Evolutionary conservation across 805 yeast species (phyloP), one percentile per base, ranked within the genome.

Genomic region (Yarrowia sp.): DNA sequence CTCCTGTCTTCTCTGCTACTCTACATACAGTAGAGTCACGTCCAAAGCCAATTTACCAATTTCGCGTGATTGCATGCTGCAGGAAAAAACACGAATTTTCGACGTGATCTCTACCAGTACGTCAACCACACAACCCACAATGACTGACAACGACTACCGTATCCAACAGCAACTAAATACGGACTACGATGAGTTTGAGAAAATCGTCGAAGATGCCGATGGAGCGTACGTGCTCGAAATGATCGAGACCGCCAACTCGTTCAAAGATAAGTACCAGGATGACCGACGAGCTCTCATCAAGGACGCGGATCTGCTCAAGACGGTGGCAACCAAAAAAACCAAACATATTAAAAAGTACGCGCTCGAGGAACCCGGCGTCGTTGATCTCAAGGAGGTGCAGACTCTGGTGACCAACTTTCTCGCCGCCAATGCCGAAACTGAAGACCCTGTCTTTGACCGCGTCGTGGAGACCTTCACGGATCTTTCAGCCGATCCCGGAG

Each of bases 241-340:
- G 9, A 35, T 54, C 26, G 46, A 54, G 33, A 24, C 24, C 12
- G 61, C 61, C 33, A 54, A 54, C 35, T 16, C n/a, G 6, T 17
- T 36, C 35, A 38, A 35, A n/a, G 12, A 14, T 4, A 54, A 38
- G 35, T 54, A 36, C 46, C 8, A 54, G 9, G 46, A 54, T 14
- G 61, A 54, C 46, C 61, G 61, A 14, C 38, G 61, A 38, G 61
- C 61, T 10, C 35, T 54, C 14, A 38, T 54, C 61, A 54, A 54
- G 26, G 61, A 54, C 26, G 44, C 61, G 4, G 46, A 36, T 8
- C 46, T 54, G 24, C 24, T 54, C 9, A 33, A 36, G 11, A 24
- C 21, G 3, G 11, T 54, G 22, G 32, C 61, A 9, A 11, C n/a
- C 19, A 54, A 54, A 14, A 54, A 54, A 24, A 38, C 61, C 44